Evolutionary conservation across 441 rosid species (phyloP), one percentile per base, ranked within the genome.

Genomic region (Pelargonium myrrhifolium): DNA sequence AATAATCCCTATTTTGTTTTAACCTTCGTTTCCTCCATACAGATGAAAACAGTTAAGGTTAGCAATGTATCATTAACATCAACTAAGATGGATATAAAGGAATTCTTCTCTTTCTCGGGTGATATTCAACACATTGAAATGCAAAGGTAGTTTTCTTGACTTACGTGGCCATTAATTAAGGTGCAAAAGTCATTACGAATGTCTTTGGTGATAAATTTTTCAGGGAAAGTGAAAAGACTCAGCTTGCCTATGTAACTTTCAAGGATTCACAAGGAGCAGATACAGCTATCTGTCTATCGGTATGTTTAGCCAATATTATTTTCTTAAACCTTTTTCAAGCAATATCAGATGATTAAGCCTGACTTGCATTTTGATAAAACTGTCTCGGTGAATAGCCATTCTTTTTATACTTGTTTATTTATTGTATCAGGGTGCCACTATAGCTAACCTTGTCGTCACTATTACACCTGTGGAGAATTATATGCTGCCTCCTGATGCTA

Each of bases 211-310:
- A 49, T 66, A 26, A 18, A 17, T 61, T 70, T 67, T 71, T 63
- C 77, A 88, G 97, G 78, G 88, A 84, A 76, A 81, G 81, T 3
- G 84, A 81, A 37, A 79, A 77, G 40, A 72, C 86, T 64, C 87
- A 86, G 68, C 63, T 84, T 62, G 90, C 89, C 0, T 84, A 70
- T 6, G 86, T 91, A 72, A 82, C 93, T 59, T 91, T 86, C 68
- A 82, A 85, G 74, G 92, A 91, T 55, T 64, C 84, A 35, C 90
- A 84, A 76, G 94, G 87, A 2, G 92, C 93, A 28, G 90, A 88
- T 59, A 90, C 89, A 4, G 96, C 96, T 3, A 69, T 80, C 66
- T 87, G 88, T 59, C 81, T 86, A 63, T 82, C 92, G 66, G 96
- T 90, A 77, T 17, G 78, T 70, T 62, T 0, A 11, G 22, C 55